Base-by-base conservation (phyloP, 176 grass and related monocot species). In the Saccharum officinarum region DNA sequence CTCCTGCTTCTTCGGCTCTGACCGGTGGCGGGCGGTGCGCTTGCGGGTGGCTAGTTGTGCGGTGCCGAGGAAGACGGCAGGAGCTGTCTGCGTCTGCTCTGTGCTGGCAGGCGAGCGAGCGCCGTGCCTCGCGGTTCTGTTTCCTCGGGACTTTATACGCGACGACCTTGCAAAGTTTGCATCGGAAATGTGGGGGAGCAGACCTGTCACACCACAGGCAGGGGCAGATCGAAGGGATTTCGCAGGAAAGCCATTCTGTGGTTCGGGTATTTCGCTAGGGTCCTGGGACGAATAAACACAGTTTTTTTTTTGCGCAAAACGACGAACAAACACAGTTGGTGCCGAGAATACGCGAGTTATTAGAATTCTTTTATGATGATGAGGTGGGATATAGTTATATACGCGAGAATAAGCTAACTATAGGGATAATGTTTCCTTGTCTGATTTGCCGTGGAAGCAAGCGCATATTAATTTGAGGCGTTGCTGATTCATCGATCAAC, bases 111-210 rank as follows among this genome's bases (percentile, higher is more conserved):
- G 36, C 14, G 3, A 7, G 26, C 7, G 71, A 12, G 44, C 46
- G 26, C 49, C 49, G 41, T 75, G 49, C 8, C 64, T 61, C 52
- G 31, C 33, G 45, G 73, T 11, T 87, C 73, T 68, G 45, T 28
- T 49, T 62, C n/a, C 57, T 69, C 22, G 68, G 47, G 89, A 23
- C 68, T 69, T 44, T 16, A 73, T 78, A 76, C 70, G 17, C 46
- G 25, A 44, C 65, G 23, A 59, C 44, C 49, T 13, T 2, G 31
- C 10, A 49, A 47, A 38, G 7, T n/a, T 36, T 74, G 82, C 69
- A 36, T 89, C 76, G 69, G 76, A 80, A 89, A 45, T 75, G 45
- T 38, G 38, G 25, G 28, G 36, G 36, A 31, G 42, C 57, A 61
- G 57, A 61, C 57, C 57, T 61, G 57, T 61, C 22, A 61, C 22